Evolutionary conservation across 257 asterid species (phyloP).

Genomic region (Prunella vulgaris): DNA sequence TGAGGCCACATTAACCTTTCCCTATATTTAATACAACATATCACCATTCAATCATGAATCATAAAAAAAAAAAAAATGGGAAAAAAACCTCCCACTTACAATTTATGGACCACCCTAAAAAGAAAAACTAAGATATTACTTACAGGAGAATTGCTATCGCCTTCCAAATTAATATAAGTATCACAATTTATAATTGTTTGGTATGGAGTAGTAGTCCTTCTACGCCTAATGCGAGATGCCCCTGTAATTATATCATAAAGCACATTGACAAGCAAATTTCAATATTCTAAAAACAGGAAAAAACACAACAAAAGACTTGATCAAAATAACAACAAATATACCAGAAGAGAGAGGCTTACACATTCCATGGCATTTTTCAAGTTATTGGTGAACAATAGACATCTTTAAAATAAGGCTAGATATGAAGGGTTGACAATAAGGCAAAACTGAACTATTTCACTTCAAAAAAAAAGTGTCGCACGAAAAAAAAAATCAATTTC

Average conservation of each 20-base stretch:
- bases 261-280: slow-evolving; percentile 19
- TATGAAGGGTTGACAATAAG: not conserved
- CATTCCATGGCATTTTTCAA: too few species aligned
- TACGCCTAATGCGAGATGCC: slow-evolving; percentile 44
- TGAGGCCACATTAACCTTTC: slow-evolving; percentile 26
- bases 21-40: slow-evolving; percentile 25
- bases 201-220: slow-evolving; percentile 43
- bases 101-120: not conserved
- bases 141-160: slow-evolving; percentile 56
- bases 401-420: not conserved
- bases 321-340: not conserved
- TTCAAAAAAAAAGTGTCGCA: not conserved
- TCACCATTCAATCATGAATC: not conserved
- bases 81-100: too few species aligned
- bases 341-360: not conserved
- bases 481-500: not conserved
- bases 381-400: not conserved
- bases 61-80: not conserved
- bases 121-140: not conserved
- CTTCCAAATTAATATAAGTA: slow-evolving; percentile 58
- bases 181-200: slow-evolving; percentile 46
- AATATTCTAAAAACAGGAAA: not conserved
- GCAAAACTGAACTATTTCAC: not conserved
- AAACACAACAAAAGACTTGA: not conserved
- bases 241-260: slow-evolving; percentile 36